These are phyloP conservation scores for Trichoderma reesei DNA, from an alignment of 495 filamentous ascomycete species.

Conservation along the genomic window DNA sequence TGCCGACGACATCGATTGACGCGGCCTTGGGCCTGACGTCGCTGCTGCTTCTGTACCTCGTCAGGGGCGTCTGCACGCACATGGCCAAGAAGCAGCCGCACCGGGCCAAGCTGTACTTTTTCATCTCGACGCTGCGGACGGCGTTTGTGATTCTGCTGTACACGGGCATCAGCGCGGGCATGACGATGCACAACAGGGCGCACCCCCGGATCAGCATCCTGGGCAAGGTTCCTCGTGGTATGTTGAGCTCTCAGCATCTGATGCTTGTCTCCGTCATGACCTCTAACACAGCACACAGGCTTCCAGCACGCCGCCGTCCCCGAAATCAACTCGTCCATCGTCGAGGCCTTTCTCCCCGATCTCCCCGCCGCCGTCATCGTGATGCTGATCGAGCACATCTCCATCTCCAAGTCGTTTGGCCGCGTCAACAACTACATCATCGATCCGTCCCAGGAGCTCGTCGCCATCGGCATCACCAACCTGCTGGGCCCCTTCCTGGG, in stretches of 20 bases:
- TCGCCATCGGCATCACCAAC: slow-evolving; percentile 45
- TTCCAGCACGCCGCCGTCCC: slow-evolving; percentile 35
- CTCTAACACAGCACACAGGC: slow-evolving; percentile 17
- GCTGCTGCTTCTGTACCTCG: slow-evolving; percentile 39
- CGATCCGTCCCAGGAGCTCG: slow-evolving; percentile 44
- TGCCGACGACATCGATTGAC: slow-evolving; percentile 37
- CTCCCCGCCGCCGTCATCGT: slow-evolving; percentile 36
- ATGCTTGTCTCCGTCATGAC: not conserved
- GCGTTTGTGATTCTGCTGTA: slow-evolving; percentile 36
- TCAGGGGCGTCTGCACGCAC: slow-evolving; percentile 34
- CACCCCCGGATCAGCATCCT: slow-evolving; percentile 33
- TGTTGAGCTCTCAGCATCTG: slow-evolving; percentile 10
- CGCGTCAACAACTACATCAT: slow-evolving; percentile 47
- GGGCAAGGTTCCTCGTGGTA: slow-evolving; percentile 34
- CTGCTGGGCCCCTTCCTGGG: slow-evolving; percentile 43
- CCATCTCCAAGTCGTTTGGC: slow-evolving; percentile 46
- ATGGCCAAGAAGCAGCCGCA: slow-evolving; percentile 32
- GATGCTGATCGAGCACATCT: slow-evolving; percentile 44
- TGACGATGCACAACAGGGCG: slow-evolving; percentile 17
- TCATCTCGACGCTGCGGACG: slow-evolving; percentile 34
- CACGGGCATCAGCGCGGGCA: slow-evolving; percentile 32
- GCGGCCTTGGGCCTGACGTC: slow-evolving; percentile 43
- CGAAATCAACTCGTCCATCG: slow-evolving; percentile 22
- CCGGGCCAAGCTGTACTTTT: slow-evolving; percentile 32
- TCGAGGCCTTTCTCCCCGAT: slow-evolving; percentile 25